A percentile compares a stretch with the other conserved stretches of the same genome.
These are phyloP conservation scores for Ilyonectria robusta DNA, from an alignment of 2,329 filamentous ascomycete genomes.

Conservation along the genomic window DNA sequence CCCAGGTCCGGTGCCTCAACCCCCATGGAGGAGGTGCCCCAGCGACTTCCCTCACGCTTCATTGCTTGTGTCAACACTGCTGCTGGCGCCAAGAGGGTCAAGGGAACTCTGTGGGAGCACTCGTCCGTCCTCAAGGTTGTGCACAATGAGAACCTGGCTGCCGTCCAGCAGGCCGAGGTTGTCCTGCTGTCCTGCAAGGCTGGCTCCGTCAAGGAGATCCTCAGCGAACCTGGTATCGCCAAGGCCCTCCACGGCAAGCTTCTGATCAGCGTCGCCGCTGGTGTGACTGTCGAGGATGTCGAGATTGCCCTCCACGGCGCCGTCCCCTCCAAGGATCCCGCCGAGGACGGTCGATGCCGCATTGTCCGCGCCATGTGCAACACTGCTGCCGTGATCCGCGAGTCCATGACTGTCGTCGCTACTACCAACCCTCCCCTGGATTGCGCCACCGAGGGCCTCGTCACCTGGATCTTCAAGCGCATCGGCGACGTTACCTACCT, in stretches of 20 bases:
- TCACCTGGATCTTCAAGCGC: conserved; percentile 83
- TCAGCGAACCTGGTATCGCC: conserved; percentile 77
- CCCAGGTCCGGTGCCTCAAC: conserved; percentile 60
- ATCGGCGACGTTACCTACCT: conserved; percentile 81
- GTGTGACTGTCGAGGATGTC: conserved; percentile 79
- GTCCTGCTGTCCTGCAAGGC: conserved; percentile 87
- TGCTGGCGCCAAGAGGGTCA: conserved; percentile 79
- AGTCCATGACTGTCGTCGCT: conserved; percentile 87
- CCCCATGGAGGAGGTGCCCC: conserved; percentile 64
- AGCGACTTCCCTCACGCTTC: conserved; percentile 79
- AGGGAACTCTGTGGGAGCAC: conserved; percentile 75
- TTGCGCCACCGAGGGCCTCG: conserved; percentile 66
- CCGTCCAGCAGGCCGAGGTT: conserved; percentile 78
- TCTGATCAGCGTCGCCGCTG: conserved; percentile 85
- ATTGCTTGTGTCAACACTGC: conserved; percentile 83
- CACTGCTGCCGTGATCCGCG: conserved; percentile 82
- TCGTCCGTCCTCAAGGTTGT: conserved; percentile 74
- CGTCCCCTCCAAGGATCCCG: conserved; percentile 61
- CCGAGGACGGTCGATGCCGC: conserved; percentile 66
- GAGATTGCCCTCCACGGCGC: conserved; percentile 73
- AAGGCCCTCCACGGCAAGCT: conserved; percentile 84
- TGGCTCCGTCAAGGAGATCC: conserved; percentile 77
- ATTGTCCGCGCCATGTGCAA: conserved; percentile 89
- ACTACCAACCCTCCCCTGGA: conserved; percentile 72
- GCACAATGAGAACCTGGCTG: conserved; percentile 79